A percentile compares a stretch with the other conserved stretches of the same genome.
These are phyloP conservation scores for Fusarium sp. DNA, from an alignment of 2,329 filamentous ascomycete genomes.

Conservation along the genomic window DNA sequence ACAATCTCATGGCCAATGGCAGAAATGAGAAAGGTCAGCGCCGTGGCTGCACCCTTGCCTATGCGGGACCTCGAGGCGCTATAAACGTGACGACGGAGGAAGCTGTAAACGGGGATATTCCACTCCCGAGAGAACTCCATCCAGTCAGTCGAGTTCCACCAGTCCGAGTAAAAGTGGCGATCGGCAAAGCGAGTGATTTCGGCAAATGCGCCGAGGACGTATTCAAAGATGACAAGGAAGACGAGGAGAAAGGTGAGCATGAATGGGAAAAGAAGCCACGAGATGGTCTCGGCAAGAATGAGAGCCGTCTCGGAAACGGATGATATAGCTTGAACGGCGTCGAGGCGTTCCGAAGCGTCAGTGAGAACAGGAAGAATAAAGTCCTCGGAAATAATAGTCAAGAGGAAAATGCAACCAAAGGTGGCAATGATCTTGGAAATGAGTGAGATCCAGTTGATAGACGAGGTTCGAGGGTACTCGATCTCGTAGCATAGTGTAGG, in stretches of 20 bases:
- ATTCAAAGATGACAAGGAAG: constrained; percentile 98
- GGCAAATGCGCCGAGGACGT: constrained; percentile 91
- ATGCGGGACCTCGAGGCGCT: constrained; percentile 81
- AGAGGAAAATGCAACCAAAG: constrained; percentile 95
- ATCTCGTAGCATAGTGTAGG: constrained; percentile 98
- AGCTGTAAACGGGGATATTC: constrained; percentile 98
- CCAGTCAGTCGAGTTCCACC: constrained; percentile 87
- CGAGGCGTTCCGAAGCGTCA: constrained; percentile 71
- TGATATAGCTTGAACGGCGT: constrained; percentile 50
- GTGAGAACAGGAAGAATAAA: constrained; percentile 92
- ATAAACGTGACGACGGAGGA: constrained; percentile 95
- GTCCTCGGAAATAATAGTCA: constrained; percentile 91
- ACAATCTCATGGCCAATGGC: constrained; percentile 93
- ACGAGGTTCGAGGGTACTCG: constrained; percentile 85
- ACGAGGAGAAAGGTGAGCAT: constrained; percentile 96
- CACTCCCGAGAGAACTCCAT: constrained; percentile 96
- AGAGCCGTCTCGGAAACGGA: constrained; percentile 75
- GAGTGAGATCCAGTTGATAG: constrained; percentile 83
- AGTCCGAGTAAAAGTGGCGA: constrained; percentile 88
- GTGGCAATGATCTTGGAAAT: constrained; percentile 88
- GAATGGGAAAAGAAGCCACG: constrained; percentile 93
- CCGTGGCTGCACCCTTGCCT: constrained; percentile 80
- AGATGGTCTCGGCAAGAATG: constrained; percentile 89
- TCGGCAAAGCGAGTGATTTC: constrained; percentile 95
- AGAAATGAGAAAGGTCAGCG: constrained; percentile 92